Percentiles rank a stretch among this genome's conserved stretches.
Conservation (phyloP, 2,329 filamentous ascomycete genomes). For the Trichothecium sympodiale region DNA sequence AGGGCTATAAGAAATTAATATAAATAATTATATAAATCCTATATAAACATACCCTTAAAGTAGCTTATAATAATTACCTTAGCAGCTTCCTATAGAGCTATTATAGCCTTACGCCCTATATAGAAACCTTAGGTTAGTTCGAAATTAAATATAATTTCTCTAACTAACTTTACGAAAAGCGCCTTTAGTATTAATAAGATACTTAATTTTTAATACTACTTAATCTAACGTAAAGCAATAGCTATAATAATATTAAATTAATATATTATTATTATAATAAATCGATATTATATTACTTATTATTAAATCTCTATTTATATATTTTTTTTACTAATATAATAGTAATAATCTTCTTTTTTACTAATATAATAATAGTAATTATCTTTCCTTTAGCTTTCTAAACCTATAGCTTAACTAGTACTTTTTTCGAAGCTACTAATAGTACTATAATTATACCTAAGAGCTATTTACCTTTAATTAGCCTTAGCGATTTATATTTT, state of each 20-base stretch:
- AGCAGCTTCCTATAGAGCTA: not conserved
- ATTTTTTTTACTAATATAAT: not conserved
- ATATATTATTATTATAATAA: not conserved
- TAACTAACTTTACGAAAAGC: not conserved
- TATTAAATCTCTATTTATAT: not conserved
- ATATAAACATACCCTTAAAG: not conserved
- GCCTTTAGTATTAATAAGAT: slow-evolving; percentile 2
- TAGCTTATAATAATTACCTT: slow-evolving; percentile 3
- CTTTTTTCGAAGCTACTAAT: not conserved
- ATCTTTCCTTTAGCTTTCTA: no score
- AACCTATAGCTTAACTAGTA: not conserved
- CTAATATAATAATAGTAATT: no score
- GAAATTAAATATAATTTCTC: not conserved
- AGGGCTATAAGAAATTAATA: not conserved
- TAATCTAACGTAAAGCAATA: slow-evolving; percentile 1
- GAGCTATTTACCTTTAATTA: no score
- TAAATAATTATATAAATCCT: not conserved
- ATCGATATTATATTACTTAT: not conserved
- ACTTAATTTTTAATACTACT: not conserved
- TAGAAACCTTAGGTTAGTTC: no score
- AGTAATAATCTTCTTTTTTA: slow-evolving; percentile 3
- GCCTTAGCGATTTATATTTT: not conserved
- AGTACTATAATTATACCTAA: no score
- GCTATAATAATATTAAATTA: not conserved
- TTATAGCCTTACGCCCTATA: not conserved